These are phyloP conservation scores for Mycena sp. DNA, from an alignment of 1,284 basidiomycete species.

Conservation along the genomic window DNA sequence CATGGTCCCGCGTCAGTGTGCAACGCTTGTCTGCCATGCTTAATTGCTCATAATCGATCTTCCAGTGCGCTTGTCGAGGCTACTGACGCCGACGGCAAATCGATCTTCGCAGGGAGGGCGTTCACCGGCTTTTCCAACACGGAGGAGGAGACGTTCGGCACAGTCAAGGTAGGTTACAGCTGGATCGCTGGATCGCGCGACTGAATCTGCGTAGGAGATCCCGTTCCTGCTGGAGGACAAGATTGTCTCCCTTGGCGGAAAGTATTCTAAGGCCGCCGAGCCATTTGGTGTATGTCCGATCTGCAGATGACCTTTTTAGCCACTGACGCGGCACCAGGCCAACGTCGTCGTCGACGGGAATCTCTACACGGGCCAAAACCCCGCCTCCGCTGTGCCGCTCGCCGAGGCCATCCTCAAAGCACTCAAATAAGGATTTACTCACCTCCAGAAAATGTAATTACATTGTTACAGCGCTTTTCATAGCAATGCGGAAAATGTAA, in stretches of 20 bases:
- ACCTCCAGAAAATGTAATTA: too few relatives aligned
- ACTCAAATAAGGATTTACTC: background rate
- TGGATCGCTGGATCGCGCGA: conserved; percentile 9
- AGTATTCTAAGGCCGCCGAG: conserved; percentile 64
- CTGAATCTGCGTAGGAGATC: conserved; percentile 47
- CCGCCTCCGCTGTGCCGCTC: conserved; percentile 63
- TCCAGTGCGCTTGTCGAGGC: background rate
- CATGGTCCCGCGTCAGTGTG: conserved; percentile 56
- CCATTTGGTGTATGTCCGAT: conserved; percentile 60
- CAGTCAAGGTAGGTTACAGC: conserved; percentile 15
- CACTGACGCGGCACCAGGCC: conserved; percentile 34
- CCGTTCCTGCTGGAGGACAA: conserved; percentile 78
- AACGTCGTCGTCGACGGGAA: conserved; percentile 55
- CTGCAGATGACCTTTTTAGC: background rate
- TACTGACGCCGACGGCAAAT: conserved; percentile 45
- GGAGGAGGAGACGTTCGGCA: conserved; percentile 60
- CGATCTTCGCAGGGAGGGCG: conserved; percentile 68
- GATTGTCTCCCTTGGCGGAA: conserved; percentile 68
- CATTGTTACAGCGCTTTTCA: too few relatives aligned
- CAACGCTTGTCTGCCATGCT: background rate
- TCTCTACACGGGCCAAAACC: conserved; percentile 77
- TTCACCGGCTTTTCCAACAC: conserved; percentile 77
- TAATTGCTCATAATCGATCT: background rate
- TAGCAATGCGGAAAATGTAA: too few relatives aligned
- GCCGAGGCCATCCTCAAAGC: conserved; percentile 58